Conservation (phyloP, 2,329 filamentous ascomycete species). For the Daldinia eschscholtzii region DNA sequence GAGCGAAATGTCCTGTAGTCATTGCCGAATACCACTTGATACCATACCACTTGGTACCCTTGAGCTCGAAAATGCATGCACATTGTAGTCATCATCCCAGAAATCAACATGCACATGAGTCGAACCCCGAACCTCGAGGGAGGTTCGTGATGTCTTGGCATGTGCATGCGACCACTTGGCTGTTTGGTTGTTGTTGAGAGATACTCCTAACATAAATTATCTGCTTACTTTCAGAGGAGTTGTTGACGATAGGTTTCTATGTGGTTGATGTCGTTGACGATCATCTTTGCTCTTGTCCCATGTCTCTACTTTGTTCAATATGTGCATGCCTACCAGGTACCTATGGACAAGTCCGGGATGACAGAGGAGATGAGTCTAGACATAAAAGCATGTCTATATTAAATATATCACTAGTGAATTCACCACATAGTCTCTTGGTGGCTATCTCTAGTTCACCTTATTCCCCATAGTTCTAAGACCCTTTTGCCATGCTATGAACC, state of each 20-base stretch:
- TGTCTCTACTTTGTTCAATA: neutral
- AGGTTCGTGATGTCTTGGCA: neutral
- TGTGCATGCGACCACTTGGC: neutral
- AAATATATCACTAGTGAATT: neutral
- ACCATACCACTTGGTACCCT: constrained; percentile 1
- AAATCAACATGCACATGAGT: neutral
- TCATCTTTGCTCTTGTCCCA: neutral
- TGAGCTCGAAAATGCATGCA: neutral
- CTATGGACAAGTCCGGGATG: neutral
- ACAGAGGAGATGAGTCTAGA: neutral
- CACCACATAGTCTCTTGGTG: neutral
- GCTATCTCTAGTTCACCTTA: neutral
- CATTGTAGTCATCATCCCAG: neutral
- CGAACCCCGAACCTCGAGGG: neutral
- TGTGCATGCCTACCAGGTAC: neutral
- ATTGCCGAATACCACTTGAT: neutral
- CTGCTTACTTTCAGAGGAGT: neutral
- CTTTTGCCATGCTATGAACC: neutral
- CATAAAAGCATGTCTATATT: neutral
- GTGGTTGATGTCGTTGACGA: neutral
- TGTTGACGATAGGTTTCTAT: neutral
- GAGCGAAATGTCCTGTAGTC: neutral
- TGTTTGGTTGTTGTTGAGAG: neutral
- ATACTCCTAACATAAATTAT: neutral
- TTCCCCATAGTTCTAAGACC: neutral